Conservation (phyloP, 1,139 yeast species). For the Saccharomycopsis crataegensis region DNA sequence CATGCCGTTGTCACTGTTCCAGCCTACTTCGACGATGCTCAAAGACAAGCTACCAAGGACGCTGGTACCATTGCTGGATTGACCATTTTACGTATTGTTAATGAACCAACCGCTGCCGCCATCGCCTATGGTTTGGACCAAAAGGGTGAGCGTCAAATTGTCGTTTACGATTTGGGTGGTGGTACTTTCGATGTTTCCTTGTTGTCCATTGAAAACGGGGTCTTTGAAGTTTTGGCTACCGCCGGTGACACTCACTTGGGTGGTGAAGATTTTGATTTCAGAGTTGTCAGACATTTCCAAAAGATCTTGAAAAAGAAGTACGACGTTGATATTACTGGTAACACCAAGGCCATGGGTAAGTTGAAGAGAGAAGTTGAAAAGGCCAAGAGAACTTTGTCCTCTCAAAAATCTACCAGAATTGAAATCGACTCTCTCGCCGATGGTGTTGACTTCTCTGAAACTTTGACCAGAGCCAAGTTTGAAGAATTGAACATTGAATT, state of each 20-base stretch:
- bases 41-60: constrained; percentile 97
- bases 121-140: constrained; percentile 95
- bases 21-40: constrained; percentile 97
- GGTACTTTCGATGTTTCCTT: constrained; percentile 93
- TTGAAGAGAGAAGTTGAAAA: constrained; percentile 95
- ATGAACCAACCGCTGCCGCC: constrained; percentile 98
- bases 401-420: constrained; percentile 67
- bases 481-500: constrained; percentile 86
- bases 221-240: constrained; percentile 89
- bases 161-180: constrained; percentile 94
- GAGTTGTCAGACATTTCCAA: constrained; percentile 78
- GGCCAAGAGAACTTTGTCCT: constrained; percentile 90
- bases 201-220: constrained; percentile 85
- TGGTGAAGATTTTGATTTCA: constrained; percentile 95
- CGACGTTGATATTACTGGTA: constrained; percentile 63
- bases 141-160: constrained; percentile 79
- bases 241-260: constrained; percentile 95
- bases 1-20: constrained; percentile 97
- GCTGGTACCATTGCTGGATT: constrained; percentile 97
- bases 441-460: constrained; percentile 91
- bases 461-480: constrained; percentile 89
- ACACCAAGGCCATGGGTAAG: constrained; percentile 76
- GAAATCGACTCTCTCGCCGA: constrained; percentile 94
- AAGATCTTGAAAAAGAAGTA: constrained; percentile 86
- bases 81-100: constrained; percentile 88